Percentiles rank a stretch among this genome's conserved stretches.
These are phyloP conservation scores for Puccinellia tenuiflora DNA, from an alignment of 176 grass and related monocot genomes.

Conservation along the genomic window DNA sequence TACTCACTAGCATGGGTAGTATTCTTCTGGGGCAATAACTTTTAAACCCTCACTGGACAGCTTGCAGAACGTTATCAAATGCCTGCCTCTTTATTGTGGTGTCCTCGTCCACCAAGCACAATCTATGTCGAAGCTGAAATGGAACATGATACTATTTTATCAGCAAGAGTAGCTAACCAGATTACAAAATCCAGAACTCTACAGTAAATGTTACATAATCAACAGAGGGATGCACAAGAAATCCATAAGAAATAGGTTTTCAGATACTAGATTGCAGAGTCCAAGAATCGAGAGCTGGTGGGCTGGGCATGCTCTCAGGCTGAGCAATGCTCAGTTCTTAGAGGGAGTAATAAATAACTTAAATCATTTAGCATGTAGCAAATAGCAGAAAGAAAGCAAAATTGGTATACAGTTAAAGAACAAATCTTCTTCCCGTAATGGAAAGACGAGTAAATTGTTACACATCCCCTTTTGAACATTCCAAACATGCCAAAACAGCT, in stretches of 20 bases:
- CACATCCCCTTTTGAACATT: not conserved
- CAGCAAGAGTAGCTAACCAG: slow-evolving; percentile 22
- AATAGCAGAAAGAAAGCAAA: not conserved
- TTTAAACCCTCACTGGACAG: slow-evolving; percentile 19
- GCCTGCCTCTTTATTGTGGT: not conserved
- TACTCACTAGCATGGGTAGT: slow-evolving; percentile 35
- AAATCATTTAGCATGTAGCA: not conserved
- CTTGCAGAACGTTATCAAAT: not conserved
- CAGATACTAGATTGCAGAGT: not conserved
- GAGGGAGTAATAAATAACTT: not conserved
- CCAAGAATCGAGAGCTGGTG: not conserved
- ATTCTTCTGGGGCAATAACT: slow-evolving; percentile 28
- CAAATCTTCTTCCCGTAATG: not conserved
- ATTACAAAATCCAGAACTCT: slow-evolving; percentile 7
- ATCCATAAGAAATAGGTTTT: slow-evolving; percentile 2
- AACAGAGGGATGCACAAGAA: slow-evolving; percentile 12
- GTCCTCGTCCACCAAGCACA: not conserved
- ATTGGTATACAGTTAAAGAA: not conserved
- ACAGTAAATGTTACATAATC: slow-evolving; percentile 14
- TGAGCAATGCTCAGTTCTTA: not conserved
- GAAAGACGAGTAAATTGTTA: not conserved
- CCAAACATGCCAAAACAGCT: not conserved
- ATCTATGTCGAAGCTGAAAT: slow-evolving; percentile 17
- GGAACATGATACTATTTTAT: slow-evolving; percentile 16
- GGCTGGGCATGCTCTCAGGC: not conserved